phyloP scores from a whole-genome alignment of 306 rosid species.

The Morella rubra region DNA sequence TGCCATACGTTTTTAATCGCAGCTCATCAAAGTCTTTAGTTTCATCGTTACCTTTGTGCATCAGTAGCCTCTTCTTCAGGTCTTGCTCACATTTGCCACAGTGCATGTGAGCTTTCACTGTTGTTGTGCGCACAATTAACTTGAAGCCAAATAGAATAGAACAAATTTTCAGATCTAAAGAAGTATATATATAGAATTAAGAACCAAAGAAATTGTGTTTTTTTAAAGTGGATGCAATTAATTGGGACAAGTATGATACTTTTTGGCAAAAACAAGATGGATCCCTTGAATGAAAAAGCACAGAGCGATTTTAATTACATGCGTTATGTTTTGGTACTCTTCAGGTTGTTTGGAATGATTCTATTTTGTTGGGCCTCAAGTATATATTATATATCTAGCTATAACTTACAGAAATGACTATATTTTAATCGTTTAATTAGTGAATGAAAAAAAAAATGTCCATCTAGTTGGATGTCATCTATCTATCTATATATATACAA shows the following conservation, averaged over 20 bases:
- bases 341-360: neutral
- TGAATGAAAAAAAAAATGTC: neutral
- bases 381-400: too few relatives aligned
- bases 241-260: neutral
- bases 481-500: too few relatives aligned
- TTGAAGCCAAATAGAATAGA: constrained; percentile 29
- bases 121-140: constrained; percentile 51
- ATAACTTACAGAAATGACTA: too few relatives aligned
- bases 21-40: neutral
- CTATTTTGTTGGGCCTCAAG: neutral
- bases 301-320: neutral
- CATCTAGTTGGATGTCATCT: neutral
- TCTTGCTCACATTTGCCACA: constrained; percentile 82
- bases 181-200: neutral
- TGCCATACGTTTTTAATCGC: neutral
- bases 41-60: constrained; percentile 54
- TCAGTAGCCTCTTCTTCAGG: constrained; percentile 51
- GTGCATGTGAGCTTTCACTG: constrained; percentile 73
- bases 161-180: neutral
- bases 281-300: neutral
- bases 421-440: neutral
- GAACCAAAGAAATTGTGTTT: neutral
- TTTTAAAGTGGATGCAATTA: neutral
- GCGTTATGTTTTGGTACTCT: neutral
- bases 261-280: neutral